Conservation (phyloP, 345 rosid genomes). For the Triadica sebifera region DNA sequence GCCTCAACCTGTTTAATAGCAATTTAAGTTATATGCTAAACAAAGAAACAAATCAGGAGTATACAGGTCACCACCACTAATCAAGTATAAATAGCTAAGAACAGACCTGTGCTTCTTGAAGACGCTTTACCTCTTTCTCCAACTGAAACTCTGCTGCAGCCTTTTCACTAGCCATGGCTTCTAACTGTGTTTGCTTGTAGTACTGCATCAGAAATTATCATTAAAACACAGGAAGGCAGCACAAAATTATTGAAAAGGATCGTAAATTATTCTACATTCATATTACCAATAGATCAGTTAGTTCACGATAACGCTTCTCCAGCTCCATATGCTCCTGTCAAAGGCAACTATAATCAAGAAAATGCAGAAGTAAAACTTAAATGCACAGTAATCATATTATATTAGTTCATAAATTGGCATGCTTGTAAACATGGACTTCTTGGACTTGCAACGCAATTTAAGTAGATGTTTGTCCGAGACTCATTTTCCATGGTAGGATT, state of each 20-base stretch:
- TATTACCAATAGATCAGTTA: slow-evolving; percentile 93
- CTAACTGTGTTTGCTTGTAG: slow-evolving; percentile 97
- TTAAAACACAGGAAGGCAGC: slow-evolving; percentile 9
- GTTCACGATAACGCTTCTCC: slow-evolving; percentile 96
- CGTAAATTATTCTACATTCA: slow-evolving; percentile 17
- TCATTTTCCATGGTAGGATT: background rate
- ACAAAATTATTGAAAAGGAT: slow-evolving; percentile 4
- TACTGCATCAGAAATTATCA: slow-evolving; percentile 50
- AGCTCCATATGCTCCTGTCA: slow-evolving; percentile 95
- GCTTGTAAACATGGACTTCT: slow-evolving; percentile 1
- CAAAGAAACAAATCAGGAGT: slow-evolving; percentile 6
- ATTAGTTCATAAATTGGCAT: background rate
- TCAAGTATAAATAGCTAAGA: slow-evolving; percentile 16
- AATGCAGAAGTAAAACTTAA: slow-evolving; percentile 14
- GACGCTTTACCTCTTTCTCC: slow-evolving; percentile 87
- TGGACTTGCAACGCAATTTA: background rate
- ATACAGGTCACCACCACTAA: slow-evolving; percentile 8
- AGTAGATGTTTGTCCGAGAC: background rate
- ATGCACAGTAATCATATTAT: background rate
- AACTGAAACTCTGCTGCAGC: slow-evolving; percentile 98
- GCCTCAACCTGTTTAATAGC: slow-evolving; percentile 63
- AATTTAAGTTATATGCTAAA: slow-evolving; percentile 4
- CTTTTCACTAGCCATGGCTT: slow-evolving; percentile 96
- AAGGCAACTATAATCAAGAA: slow-evolving; percentile 29
- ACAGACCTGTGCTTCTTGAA: slow-evolving; percentile 82